Percentiles rank a stretch among this genome's conserved stretches.
These are phyloP conservation scores for Stephanodiscus triporus DNA, from an alignment of 108 stramenopile species.

Conservation along the genomic window DNA sequence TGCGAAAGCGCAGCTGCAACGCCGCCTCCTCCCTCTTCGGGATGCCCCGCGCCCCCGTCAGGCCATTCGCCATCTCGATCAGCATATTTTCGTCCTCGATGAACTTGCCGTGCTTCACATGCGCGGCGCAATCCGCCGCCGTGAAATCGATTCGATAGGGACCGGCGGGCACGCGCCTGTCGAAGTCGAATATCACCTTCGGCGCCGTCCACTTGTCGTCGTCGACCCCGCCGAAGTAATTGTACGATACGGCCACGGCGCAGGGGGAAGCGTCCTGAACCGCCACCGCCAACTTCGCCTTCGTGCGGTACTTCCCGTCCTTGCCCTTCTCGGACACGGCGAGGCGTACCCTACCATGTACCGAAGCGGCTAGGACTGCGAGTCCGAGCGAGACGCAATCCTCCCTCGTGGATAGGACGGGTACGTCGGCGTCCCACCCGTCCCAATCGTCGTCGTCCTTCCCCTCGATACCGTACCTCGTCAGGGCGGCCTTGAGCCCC, in stretches of 20 bases:
- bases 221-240: conserved; percentile 63
- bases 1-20: conserved; percentile 64
- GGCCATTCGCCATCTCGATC: conserved; percentile 61
- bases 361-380: conserved; percentile 75
- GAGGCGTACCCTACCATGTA: conserved; percentile 65
- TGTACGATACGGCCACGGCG: conserved; percentile 74
- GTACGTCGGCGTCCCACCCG: conserved; percentile 64
- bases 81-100: conserved; percentile 49
- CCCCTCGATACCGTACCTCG: conserved; percentile 35
- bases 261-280: conserved; percentile 77
- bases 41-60: conserved; percentile 67
- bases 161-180: conserved; percentile 89
- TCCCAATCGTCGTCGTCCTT: conserved; percentile 58
- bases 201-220: conserved; percentile 63
- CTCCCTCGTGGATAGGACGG: conserved; percentile 57
- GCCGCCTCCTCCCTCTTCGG: conserved; percentile 85
- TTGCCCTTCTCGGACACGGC: conserved; percentile 53
- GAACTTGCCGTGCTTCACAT: conserved; percentile 20
- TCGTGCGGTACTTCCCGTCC: conserved; percentile 56
- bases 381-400: conserved; percentile 73
- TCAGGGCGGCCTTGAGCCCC: conserved; percentile 43
- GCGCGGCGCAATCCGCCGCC: conserved; percentile 81
- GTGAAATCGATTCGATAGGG: conserved; percentile 78
- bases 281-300: conserved; percentile 58
- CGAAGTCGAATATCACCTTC: conserved; percentile 88